Base-by-base conservation (phyloP, 106 monocot species). In the Platanthera zijinensis region DNA sequence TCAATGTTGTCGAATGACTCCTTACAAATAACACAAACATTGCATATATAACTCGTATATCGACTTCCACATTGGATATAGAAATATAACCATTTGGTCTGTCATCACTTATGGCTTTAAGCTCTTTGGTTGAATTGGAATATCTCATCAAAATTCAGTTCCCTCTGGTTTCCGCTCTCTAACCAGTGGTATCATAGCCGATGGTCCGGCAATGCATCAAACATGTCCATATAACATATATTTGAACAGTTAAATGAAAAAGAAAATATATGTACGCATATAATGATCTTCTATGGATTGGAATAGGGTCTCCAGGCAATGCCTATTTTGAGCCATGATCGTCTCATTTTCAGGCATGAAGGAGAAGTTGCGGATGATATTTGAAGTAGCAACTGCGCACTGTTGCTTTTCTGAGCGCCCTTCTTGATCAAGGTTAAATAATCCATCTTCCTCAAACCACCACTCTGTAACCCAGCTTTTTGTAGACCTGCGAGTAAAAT, bases 321-420 rank as follows among this genome's bases (percentile, higher is more conserved):
- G 99, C 57, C 99, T 91, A 82, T 99, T 89, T 79, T 99, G 99
- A 39, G 94, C 94, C 99, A 99, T 99, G 68, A 99, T 82, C 45
- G 70, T 78, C 82, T 99, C 99, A 88, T 99, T 94, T 47, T 99
- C 99, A 59, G 99, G 99, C 94, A 99, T 99, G 84, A 99, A 99
- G 71, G 99, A 94, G 82, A 99, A 99, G 71, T 99, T 99, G 3
- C 94, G 80, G 22, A 99, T 90, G 57, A 94, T 90, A 88, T 99
- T 99, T 63, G 99, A 99, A 78, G 92, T 92, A 72, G 88, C 94
- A 82, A 94, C 77, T 57, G 92, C 99, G 85, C 99, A 94, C 51
- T 85, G 94, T 76, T 99, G 99, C 71, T 87, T 99, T 80, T 99
- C 99, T 78, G 82, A 63, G 5, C 88, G 79, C 2, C 88, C 99